phyloP scores from a whole-genome alignment of 257 asterid species.

The Fraxinus cuspidata region DNA sequence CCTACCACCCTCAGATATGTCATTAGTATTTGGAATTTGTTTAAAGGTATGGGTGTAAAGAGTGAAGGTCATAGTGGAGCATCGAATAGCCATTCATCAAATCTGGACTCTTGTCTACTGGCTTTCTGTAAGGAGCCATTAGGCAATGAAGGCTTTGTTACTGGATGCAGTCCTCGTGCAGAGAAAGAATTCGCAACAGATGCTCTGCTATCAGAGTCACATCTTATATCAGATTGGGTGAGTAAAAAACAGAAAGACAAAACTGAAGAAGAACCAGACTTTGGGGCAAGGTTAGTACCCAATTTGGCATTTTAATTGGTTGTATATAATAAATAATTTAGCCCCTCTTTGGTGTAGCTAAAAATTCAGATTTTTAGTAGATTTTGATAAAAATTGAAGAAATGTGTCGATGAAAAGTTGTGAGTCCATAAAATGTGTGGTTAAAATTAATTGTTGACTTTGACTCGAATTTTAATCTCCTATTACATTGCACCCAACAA shows the following conservation, averaged over 20 bases:
- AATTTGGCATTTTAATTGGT: slow-evolving; percentile 13
- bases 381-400: too few species aligned
- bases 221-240: slow-evolving; percentile 91
- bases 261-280: slow-evolving; percentile 73
- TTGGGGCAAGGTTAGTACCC: slow-evolving; percentile 84
- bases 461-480: too few species aligned
- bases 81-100: slow-evolving; percentile 38
- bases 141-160: slow-evolving; percentile 37
- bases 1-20: slow-evolving; percentile 66
- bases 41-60: slow-evolving; percentile 48
- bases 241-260: slow-evolving; percentile 50
- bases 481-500: too few species aligned
- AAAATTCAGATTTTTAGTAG: too few species aligned
- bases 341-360: too few species aligned
- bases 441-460: too few species aligned
- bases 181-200: slow-evolving; percentile 54
- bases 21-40: slow-evolving; percentile 63
- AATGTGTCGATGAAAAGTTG: too few species aligned
- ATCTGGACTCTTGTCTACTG: slow-evolving; percentile 42
- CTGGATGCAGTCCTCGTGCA: slow-evolving; percentile 31
- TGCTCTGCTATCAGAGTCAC: slow-evolving; percentile 73
- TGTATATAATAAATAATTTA: not conserved
- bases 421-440: too few species aligned
- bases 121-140: slow-evolving; percentile 40
- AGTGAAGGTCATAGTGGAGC: slow-evolving; percentile 37